Percentiles rank a stretch among this genome's conserved stretches.
phyloP scores from a whole-genome alignment of 2,329 filamentous ascomycete species.

The Hortaea werneckii region DNA sequence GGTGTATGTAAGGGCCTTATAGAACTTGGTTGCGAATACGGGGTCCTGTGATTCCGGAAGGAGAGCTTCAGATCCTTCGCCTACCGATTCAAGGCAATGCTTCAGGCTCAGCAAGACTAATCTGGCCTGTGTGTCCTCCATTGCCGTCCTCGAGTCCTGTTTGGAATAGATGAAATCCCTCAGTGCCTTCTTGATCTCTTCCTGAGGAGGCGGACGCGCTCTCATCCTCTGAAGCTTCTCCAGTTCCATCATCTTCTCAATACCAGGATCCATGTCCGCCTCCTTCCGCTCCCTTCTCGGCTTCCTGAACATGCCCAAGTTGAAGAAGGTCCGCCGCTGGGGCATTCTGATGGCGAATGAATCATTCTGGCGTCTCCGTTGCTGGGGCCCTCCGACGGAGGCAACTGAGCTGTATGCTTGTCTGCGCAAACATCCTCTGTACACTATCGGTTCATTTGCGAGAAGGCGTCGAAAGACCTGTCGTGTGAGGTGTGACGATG shows the following conservation, averaged over 20 bases:
- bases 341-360: not conserved
- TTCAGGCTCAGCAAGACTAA: constrained; percentile 50
- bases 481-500: constrained; percentile 47
- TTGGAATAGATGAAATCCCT: constrained; percentile 47
- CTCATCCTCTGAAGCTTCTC: constrained; percentile 52
- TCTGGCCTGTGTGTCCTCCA: constrained; percentile 60
- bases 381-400: constrained; percentile 11
- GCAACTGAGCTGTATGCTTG: constrained; percentile 13
- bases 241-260: constrained; percentile 61
- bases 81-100: constrained; percentile 39
- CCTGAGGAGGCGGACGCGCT: constrained; percentile 51
- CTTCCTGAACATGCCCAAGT: constrained; percentile 46
- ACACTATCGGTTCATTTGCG: constrained; percentile 39
- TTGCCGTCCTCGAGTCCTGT: constrained; percentile 33
- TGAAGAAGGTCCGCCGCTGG: constrained; percentile 49
- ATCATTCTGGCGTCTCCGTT: not conserved
- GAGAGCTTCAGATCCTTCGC: not conserved
- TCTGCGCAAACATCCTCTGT: constrained; percentile 36
- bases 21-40: not conserved
- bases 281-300: constrained; percentile 49
- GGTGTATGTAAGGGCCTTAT: not conserved
- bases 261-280: constrained; percentile 57
- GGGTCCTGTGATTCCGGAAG: not conserved
- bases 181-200: constrained; percentile 58
- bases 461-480: constrained; percentile 49